These are phyloP conservation scores for Colletotrichum kahawae DNA, from an alignment of 2,329 filamentous ascomycete genomes.

Conservation along the genomic window DNA sequence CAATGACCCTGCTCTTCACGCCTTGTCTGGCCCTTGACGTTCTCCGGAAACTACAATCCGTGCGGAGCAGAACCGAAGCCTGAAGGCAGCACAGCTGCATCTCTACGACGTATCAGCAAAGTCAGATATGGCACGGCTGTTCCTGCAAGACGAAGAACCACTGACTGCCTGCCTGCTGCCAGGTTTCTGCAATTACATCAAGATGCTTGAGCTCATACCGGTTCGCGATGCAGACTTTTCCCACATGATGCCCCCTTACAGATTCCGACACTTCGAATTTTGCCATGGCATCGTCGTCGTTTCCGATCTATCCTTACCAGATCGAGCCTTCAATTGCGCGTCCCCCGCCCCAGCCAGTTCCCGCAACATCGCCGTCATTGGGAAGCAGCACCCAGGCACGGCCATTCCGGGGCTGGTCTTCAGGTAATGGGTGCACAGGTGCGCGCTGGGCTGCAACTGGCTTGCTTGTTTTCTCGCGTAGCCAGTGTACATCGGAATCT, in stretches of 20 bases:
- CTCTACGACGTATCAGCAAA: neutral
- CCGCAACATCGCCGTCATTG: slow-evolving; percentile 8
- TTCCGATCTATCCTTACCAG: slow-evolving; percentile 6
- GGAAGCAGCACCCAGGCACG: slow-evolving; percentile 1
- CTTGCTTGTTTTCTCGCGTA: neutral
- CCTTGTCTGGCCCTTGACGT: neutral
- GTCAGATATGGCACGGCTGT: neutral
- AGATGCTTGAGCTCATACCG: neutral
- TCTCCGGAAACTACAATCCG: neutral
- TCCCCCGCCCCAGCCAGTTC: slow-evolving; percentile 4
- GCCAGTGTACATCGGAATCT: neutral
- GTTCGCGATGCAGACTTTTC: neutral
- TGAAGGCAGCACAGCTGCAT: neutral
- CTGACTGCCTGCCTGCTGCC: neutral
- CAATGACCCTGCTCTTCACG: neutral
- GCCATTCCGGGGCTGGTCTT: neutral
- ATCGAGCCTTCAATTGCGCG: slow-evolving; percentile 17
- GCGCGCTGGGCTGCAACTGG: neutral
- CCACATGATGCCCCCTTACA: neutral
- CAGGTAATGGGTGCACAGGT: neutral
- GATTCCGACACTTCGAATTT: neutral
- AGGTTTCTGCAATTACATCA: slow-evolving; percentile 5
- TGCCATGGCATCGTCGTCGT: neutral
- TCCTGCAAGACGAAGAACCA: neutral
- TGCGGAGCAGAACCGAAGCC: neutral